Percentiles rank a stretch among this genome's conserved stretches.
Evolutionary conservation across 2,329 filamentous ascomycete species (phyloP).

Genomic region (Scedosporium aurantiacum): DNA sequence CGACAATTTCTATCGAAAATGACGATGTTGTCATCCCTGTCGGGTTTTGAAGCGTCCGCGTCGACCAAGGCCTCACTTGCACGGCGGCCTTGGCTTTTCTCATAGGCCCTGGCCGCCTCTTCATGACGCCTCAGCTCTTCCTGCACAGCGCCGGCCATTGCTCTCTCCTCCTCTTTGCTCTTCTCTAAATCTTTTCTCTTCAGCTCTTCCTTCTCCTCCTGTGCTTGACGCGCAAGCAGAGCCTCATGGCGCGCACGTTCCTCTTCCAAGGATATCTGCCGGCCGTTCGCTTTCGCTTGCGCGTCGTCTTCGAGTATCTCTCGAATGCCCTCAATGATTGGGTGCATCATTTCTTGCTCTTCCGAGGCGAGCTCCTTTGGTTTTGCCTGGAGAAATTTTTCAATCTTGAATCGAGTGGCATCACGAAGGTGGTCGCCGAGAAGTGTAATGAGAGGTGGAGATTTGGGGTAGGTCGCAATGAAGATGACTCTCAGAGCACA

Average conservation of each 20-base stretch:
- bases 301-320: conserved; percentile 81
- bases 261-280: conserved; percentile 74
- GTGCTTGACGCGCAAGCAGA: conserved; percentile 49
- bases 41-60: conserved; percentile 16
- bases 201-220: conserved; percentile 42
- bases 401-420: conserved; percentile 59
- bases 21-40: conserved; percentile 27
- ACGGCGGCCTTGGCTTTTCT: conserved; percentile 44
- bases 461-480: conserved; percentile 85
- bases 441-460: conserved; percentile 60
- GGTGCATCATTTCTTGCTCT: conserved; percentile 50
- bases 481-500: conserved; percentile 68
- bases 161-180: conserved; percentile 56
- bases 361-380: conserved; percentile 41
- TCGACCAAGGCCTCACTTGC: conserved; percentile 27
- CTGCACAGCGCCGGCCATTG: conserved; percentile 59
- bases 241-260: conserved; percentile 78
- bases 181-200: conserved; percentile 44
- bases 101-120: conserved; percentile 49
- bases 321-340: conserved; percentile 58
- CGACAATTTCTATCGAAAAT: conserved; percentile 59
- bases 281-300: conserved; percentile 60
- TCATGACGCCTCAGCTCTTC: conserved; percentile 60
- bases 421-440: conserved; percentile 53
- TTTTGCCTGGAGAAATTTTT: conserved; percentile 49